phyloP scores from a whole-genome alignment of 345 rosid genomes.

The Passiflora organensis region DNA sequence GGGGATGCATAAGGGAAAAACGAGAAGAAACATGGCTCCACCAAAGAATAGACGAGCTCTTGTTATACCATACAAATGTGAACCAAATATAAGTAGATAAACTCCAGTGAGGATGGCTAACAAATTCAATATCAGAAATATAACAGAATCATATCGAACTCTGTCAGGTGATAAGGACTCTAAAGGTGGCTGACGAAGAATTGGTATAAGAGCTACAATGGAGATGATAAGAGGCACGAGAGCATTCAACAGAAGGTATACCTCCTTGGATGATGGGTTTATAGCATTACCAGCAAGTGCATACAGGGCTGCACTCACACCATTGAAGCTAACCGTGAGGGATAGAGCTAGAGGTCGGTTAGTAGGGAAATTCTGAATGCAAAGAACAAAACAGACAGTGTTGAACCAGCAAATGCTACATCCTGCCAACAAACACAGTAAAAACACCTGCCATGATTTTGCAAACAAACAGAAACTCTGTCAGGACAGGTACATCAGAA shows the following conservation, averaged over 20 bases:
- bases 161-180: slow-evolving; percentile 69
- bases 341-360: slow-evolving; percentile 78
- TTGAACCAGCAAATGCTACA: slow-evolving; percentile 97
- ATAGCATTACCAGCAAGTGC: slow-evolving; percentile 70
- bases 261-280: slow-evolving; percentile 38
- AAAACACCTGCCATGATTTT: slow-evolving; percentile 54
- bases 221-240: slow-evolving; percentile 60
- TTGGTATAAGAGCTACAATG: slow-evolving; percentile 56
- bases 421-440: slow-evolving; percentile 79
- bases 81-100: slow-evolving; percentile 67
- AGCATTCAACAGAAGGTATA: slow-evolving; percentile 80
- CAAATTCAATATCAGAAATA: slow-evolving; percentile 64
- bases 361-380: slow-evolving; percentile 75
- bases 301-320: slow-evolving; percentile 87
- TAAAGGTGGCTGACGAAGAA: slow-evolving; percentile 77
- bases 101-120: slow-evolving; percentile 70
- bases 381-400: slow-evolving; percentile 88
- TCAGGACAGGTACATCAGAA: too few species aligned
- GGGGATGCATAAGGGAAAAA: slow-evolving; percentile 67
- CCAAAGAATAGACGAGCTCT: slow-evolving; percentile 48
- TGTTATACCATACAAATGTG: slow-evolving; percentile 27
- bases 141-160: slow-evolving; percentile 60
- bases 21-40: slow-evolving; percentile 75
- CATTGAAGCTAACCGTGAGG: slow-evolving; percentile 89
- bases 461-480: not conserved